Evolutionary conservation across 2,329 filamentous ascomycete genomes (phyloP), one percentile per base, ranked within the genome.

Genomic region (Sporothrix sp.): DNA sequence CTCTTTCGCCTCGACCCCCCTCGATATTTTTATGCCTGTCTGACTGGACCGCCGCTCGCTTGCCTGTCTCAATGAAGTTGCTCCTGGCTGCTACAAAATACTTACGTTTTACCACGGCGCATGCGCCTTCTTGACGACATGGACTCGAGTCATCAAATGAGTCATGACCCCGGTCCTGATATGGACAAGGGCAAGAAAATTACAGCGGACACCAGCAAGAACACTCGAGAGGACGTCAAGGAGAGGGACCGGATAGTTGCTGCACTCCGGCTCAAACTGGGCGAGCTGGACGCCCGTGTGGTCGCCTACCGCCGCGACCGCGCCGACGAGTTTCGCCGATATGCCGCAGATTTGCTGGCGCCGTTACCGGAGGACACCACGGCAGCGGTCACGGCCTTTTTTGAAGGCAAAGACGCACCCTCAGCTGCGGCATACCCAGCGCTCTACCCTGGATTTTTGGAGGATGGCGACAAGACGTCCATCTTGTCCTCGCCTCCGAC

Each of bases 221-320:
- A n/a, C n/a, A n/a, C n/a, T n/a, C n/a, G n/a, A 28, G 10, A 28
- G 10, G 25, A 28, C 43, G 35, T 20, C 18, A 35, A 25, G 20
- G 20, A 45, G 68, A 69, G 58, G 70, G 52, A 54, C 20, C 30
- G 61, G 58, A 69, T 79, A 55, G 67, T 76, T 57, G 68, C 70
- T 51, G 71, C 74, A 63, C 70, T 81, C 61, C 68, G 73, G 58
- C 65, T 65, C 59, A 76, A 73, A 69, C 73, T 78, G 56, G 66
- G 65, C 59, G 70, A 79, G 58, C 74, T 82, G 48, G 75, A 82
- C 60, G 66, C 68, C 61, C 75, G 74, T 62, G 76, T 82, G 59
- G 70, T 68, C 54, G 67, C 70, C 54, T 80, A 78, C 65, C 76
- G 74, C 57, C 71, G 71, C 61, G 73, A 77, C 56, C 73, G 81